Conservation (phyloP, 1,139 yeast genomes). For the Nadsonia starkeyi-henricii region DNA sequence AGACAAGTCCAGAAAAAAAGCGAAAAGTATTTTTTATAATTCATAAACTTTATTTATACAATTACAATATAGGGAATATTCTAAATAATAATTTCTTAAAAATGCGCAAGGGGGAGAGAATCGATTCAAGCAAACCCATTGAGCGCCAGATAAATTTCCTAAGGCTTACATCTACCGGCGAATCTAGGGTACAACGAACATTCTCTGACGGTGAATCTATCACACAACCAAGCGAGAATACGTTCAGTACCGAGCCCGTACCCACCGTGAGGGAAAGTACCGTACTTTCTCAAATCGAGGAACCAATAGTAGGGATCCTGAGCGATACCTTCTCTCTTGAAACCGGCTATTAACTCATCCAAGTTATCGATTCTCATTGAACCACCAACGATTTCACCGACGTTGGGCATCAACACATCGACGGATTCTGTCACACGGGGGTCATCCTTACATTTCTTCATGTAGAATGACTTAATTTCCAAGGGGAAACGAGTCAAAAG, state of each 20-base stretch:
- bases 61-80: too few relatives aligned
- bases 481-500: conserved; percentile 90
- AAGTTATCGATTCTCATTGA: conserved; percentile 87
- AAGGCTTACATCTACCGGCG: conserved; percentile 96
- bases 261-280: conserved; percentile 98
- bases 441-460: conserved; percentile 86
- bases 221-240: conserved; percentile 94
- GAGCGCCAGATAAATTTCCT: conserved; percentile 6
- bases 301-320: conserved; percentile 86
- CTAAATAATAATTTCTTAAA: too few relatives aligned
- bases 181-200: conserved; percentile 96
- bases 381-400: conserved; percentile 97
- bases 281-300: conserved; percentile 88
- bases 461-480: conserved; percentile 93
- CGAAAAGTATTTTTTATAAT: too few relatives aligned
- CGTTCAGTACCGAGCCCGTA: conserved; percentile 98
- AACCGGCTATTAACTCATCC: conserved; percentile 77
- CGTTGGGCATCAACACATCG: conserved; percentile 96
- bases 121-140: too few relatives aligned
- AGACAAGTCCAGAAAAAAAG: too few relatives aligned
- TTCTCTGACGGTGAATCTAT: conserved; percentile 95
- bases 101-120: too few relatives aligned
- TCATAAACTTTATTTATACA: too few relatives aligned
- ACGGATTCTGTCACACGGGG: conserved; percentile 94
- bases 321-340: conserved; percentile 82